Conservation (phyloP, 306 rosid species). For the Corylus avellana region DNA sequence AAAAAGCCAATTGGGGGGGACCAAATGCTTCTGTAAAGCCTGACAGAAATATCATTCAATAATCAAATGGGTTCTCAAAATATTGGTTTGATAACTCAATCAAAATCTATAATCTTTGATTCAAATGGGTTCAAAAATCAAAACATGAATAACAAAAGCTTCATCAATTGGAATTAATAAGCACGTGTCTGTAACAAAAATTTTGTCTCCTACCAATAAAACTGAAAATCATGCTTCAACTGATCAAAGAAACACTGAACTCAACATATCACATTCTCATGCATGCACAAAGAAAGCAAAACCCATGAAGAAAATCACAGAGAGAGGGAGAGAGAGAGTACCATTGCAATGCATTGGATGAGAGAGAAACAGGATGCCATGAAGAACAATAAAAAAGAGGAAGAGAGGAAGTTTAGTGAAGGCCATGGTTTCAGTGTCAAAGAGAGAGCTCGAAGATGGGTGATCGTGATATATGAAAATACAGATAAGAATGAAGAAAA, state of each 20-base stretch:
- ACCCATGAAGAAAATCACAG: neutral
- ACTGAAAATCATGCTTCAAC: too few relatives aligned
- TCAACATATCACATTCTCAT: neutral
- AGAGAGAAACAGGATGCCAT: conserved; percentile 10
- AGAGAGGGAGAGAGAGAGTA: neutral
- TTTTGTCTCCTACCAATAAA: too few relatives aligned
- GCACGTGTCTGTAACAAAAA: too few relatives aligned
- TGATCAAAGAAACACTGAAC: neutral
- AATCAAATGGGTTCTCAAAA: too few relatives aligned
- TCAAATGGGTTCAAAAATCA: neutral
- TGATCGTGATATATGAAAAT: neutral
- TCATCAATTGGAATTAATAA: too few relatives aligned
- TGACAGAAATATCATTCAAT: too few relatives aligned
- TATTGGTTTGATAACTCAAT: neutral
- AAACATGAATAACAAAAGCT: neutral
- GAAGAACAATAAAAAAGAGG: conserved; percentile 10
- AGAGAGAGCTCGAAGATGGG: neutral
- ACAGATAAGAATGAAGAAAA: neutral
- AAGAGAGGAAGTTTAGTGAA: conserved; percentile 3
- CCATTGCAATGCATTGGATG: conserved; percentile 13
- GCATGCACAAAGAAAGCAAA: neutral
- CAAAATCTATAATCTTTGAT: neutral
- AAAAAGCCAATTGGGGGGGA: too few relatives aligned
- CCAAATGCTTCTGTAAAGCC: too few relatives aligned
- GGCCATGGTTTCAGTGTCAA: conserved; percentile 12